phyloP scores from a whole-genome alignment of 2,329 filamentous ascomycete species.

The Monosporascus sp. region DNA sequence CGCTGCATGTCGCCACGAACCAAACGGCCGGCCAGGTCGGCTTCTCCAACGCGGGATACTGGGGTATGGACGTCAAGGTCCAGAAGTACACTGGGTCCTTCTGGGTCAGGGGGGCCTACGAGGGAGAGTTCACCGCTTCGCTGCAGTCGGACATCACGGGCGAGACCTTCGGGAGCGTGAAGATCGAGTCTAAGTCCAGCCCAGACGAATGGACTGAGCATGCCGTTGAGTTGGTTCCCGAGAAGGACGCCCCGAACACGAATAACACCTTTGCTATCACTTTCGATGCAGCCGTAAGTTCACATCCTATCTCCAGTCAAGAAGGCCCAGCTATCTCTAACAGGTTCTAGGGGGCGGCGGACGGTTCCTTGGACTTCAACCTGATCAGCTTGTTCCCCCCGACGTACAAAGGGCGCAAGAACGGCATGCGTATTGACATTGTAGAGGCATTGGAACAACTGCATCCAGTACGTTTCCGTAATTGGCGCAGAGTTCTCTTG shows the following conservation, averaged over 20 bases:
- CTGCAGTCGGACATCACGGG: slow-evolving; percentile 39
- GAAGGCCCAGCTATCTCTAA: slow-evolving; percentile 1
- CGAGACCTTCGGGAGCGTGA: slow-evolving; percentile 39
- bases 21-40: slow-evolving; percentile 34
- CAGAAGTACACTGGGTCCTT: slow-evolving; percentile 46
- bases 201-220: slow-evolving; percentile 46
- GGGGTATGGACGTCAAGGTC: slow-evolving; percentile 48
- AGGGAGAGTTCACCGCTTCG: slow-evolving; percentile 41
- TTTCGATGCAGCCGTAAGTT: slow-evolving; percentile 37
- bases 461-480: slow-evolving; percentile 35
- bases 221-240: slow-evolving; percentile 37
- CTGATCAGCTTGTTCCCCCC: slow-evolving; percentile 56
- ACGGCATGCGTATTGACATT: slow-evolving; percentile 53
- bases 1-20: slow-evolving; percentile 37
- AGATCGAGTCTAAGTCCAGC: slow-evolving; percentile 37
- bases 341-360: slow-evolving; percentile 24
- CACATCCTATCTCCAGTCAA: neutral
- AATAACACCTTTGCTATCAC: slow-evolving; percentile 53
- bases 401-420: slow-evolving; percentile 51
- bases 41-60: slow-evolving; percentile 49
- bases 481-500: neutral
- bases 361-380: slow-evolving; percentile 48
- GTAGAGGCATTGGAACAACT: slow-evolving; percentile 46
- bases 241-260: slow-evolving; percentile 41
- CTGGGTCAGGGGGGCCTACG: slow-evolving; percentile 45